phyloP scores from a whole-genome alignment of 2,329 filamentous ascomycete genomes.

The Penicillium hordei region DNA sequence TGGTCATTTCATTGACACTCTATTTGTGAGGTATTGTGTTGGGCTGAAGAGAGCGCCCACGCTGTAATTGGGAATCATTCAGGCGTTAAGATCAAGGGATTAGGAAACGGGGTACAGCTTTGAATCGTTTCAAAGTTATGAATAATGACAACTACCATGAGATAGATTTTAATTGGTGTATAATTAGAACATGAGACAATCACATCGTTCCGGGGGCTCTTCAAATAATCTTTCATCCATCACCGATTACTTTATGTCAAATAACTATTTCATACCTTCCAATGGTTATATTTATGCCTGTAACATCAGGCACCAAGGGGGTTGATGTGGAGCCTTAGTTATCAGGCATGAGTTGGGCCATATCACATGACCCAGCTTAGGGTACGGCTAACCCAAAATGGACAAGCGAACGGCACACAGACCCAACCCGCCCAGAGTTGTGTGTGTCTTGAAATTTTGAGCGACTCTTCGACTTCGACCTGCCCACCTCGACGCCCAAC shows the following conservation, averaged over 20 bases:
- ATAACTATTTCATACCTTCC: neutral
- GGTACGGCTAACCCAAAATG: slow-evolving; percentile 44
- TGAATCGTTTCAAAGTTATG: slow-evolving; percentile 12
- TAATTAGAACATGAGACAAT: neutral
- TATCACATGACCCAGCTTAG: slow-evolving; percentile 29
- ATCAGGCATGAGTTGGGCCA: neutral
- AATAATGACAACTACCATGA: slow-evolving; percentile 9
- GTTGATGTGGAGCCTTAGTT: neutral
- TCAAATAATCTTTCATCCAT: neutral
- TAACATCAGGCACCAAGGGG: slow-evolving; percentile 13
- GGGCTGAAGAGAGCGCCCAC: slow-evolving; percentile 49
- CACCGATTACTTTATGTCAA: neutral
- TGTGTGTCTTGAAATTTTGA: slow-evolving; percentile 42
- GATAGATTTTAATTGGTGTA: slow-evolving; percentile 5
- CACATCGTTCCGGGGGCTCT: neutral
- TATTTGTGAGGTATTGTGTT: slow-evolving; percentile 73
- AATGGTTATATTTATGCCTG: neutral
- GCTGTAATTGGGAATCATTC: slow-evolving; percentile 24
- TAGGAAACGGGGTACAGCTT: slow-evolving; percentile 4
- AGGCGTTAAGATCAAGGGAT: slow-evolving; percentile 12
- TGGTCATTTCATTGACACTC: slow-evolving; percentile 79
- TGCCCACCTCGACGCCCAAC: slow-evolving; percentile 38
- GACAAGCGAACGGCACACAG: slow-evolving; percentile 44
- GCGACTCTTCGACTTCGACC: slow-evolving; percentile 41
- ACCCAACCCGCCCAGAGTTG: slow-evolving; percentile 32